phyloP scores from a whole-genome alignment of 768 basidiomycete species.

The Termitomyces sp. region DNA sequence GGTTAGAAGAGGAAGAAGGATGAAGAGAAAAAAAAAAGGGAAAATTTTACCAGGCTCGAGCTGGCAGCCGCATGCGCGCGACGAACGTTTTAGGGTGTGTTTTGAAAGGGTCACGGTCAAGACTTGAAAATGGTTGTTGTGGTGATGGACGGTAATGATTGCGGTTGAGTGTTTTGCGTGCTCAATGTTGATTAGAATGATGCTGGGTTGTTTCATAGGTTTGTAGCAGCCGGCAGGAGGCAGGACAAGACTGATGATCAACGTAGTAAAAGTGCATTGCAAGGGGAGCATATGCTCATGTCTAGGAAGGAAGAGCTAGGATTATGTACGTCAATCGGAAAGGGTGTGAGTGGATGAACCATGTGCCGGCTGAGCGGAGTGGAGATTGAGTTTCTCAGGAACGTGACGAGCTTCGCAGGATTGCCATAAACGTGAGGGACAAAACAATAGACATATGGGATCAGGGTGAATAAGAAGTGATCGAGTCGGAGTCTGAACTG shows the following conservation, averaged over 20 bases:
- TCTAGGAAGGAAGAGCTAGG: too few relatives aligned
- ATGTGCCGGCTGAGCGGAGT: not conserved
- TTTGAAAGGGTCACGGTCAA: not conserved
- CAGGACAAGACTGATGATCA: not conserved
- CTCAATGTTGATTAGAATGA: not conserved
- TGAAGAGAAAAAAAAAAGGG: not conserved
- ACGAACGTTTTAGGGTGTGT: too few relatives aligned
- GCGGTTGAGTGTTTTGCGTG: not conserved
- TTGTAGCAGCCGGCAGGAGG: not conserved
- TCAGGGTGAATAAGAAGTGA: not conserved
- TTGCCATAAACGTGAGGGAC: not conserved
- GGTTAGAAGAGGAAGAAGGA: not conserved
- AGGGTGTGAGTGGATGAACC: not conserved
- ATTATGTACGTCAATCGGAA: not conserved
- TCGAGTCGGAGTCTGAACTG: conserved; percentile 19
- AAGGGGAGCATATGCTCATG: too few relatives aligned
- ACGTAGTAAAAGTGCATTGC: too few relatives aligned
- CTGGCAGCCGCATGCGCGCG: too few relatives aligned
- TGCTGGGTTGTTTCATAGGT: not conserved
- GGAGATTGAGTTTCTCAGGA: not conserved
- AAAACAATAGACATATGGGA: not conserved
- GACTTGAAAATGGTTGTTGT: not conserved
- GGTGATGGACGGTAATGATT: not conserved
- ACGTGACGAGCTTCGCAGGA: not conserved
- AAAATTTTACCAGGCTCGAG: not conserved